phyloP scores from a whole-genome alignment of 2,329 filamentous ascomycete species.

The Venturia effusa region DNA sequence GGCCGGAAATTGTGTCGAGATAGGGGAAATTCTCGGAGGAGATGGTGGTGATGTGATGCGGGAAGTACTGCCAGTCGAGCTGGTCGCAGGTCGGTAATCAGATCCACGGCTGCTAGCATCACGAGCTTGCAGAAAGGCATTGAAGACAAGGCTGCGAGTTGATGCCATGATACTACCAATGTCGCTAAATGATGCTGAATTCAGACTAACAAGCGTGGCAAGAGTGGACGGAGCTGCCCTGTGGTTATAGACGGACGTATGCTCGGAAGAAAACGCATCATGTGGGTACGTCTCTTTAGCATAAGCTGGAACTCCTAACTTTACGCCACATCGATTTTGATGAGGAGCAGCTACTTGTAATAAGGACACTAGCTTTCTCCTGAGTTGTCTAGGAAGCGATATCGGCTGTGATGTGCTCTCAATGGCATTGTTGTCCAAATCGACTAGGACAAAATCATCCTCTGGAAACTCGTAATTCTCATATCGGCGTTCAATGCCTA shows the following conservation, averaged over 20 bases:
- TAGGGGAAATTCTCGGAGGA: constrained; percentile 37
- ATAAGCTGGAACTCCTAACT: constrained; percentile 82
- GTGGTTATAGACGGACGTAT: constrained; percentile 65
- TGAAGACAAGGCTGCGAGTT: constrained; percentile 64
- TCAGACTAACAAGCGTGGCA: constrained; percentile 78
- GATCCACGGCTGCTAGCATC: constrained; percentile 41
- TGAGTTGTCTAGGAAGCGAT: constrained; percentile 76
- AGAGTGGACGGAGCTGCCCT: constrained; percentile 60
- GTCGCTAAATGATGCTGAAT: constrained; percentile 77
- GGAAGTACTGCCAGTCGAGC: constrained; percentile 33
- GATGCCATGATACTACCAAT: constrained; percentile 38
- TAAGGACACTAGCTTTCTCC: constrained; percentile 78
- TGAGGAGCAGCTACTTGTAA: constrained; percentile 86
- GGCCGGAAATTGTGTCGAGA: constrained; percentile 68
- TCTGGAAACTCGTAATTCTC: constrained; percentile 78
- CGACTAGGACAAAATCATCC: constrained; percentile 90
- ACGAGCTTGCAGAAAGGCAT: constrained; percentile 74
- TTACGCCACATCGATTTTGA: constrained; percentile 74
- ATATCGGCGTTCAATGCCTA: constrained; percentile 88
- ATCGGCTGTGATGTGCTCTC: constrained; percentile 70
- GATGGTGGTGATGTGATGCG: constrained; percentile 10
- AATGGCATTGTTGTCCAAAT: constrained; percentile 83
- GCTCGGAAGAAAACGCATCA: constrained; percentile 83
- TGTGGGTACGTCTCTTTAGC: constrained; percentile 87
- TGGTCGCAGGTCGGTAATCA: constrained; percentile 37